Base-by-base conservation (phyloP, 2,329 filamentous ascomycete genomes). In the Didymella exigua region DNA sequence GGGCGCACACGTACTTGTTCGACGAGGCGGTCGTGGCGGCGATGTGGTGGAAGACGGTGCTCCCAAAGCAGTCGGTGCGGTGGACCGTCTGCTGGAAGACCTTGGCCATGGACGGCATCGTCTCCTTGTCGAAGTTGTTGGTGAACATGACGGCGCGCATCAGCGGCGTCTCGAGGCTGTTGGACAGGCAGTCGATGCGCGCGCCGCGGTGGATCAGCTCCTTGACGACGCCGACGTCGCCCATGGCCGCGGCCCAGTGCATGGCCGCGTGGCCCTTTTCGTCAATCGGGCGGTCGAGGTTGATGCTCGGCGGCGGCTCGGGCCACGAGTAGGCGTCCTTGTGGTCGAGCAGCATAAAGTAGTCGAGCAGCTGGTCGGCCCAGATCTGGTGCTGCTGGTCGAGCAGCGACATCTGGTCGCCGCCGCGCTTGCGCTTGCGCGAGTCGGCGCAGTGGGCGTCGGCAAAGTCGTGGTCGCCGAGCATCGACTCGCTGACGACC, bases 201-300 rank as follows among this genome's bases (percentile, higher is more conserved):
- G 93, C 92, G 36, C 90, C 88, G 57, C 93, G 91, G 34, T 86
- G 84, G 65, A 95, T 89, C 16, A 99, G 81, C 73, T 96, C 89
- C 73, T 89, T 91, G 58, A 97, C 91, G 14, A 98, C 90, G 43
- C 93, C 90, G 26, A 97, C 81, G 64, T 98, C 95, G 54, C 95
- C 95, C 93, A 99, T 99, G 21, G 95, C 91, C 48, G 91, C 92
- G 16, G 93, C 95, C 95, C 95, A 99, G 72, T 99, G 95, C 62
- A 99, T 84, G 5, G 93, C 93, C 2, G 92, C 96, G 70, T 98
- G 93, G 9, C 89, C 88, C 67, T 96, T 92, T 37, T 92, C 89
- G 72, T 99, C 95, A 59, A 99, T 97, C n/a, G 88, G 83, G 74
- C 91, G 90, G 75, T 99, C 89, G 5, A 96, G 87, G 69, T 96